These are phyloP conservation scores for Debaryomyces tyrocola DNA, from an alignment of 805 yeast genomes.

Conservation along the genomic window DNA sequence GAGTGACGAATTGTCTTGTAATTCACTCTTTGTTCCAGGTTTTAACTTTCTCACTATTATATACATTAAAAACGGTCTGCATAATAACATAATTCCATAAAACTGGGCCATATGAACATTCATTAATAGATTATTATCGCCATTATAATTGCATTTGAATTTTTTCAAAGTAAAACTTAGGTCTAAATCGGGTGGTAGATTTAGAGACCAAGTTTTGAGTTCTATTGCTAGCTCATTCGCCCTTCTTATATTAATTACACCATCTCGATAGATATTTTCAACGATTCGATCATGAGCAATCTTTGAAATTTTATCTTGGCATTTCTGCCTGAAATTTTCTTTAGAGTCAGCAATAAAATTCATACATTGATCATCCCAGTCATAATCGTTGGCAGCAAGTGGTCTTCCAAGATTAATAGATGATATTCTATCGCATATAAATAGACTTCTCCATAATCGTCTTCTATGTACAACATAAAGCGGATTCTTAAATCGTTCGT, in stretches of 20 bases:
- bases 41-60: neutral
- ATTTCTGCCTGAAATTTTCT: conserved; percentile 18
- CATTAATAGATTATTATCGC: conserved; percentile 21
- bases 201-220: conserved; percentile 32
- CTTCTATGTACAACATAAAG: conserved; percentile 20
- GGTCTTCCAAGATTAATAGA: conserved; percentile 25
- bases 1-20: conserved; percentile 62
- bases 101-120: conserved; percentile 36
- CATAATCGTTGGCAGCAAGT: conserved; percentile 21
- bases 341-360: conserved; percentile 9
- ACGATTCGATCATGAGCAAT: conserved; percentile 30
- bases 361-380: conserved; percentile 36
- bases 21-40: conserved; percentile 61
- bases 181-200: too few species aligned
- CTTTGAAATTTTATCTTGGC: conserved; percentile 27
- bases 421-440: conserved; percentile 21
- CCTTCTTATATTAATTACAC: conserved; percentile 23
- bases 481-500: conserved; percentile 2
- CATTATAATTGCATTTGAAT: too few species aligned
- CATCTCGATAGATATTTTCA: conserved; percentile 29
- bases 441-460: conserved; percentile 24
- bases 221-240: conserved; percentile 36
- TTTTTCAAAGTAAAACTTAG: too few species aligned
- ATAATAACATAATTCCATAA: conserved; percentile 36
- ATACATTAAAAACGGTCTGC: conserved; percentile 44